Conservation (phyloP, 257 asterid species). For the Forsythia suspensa region DNA sequence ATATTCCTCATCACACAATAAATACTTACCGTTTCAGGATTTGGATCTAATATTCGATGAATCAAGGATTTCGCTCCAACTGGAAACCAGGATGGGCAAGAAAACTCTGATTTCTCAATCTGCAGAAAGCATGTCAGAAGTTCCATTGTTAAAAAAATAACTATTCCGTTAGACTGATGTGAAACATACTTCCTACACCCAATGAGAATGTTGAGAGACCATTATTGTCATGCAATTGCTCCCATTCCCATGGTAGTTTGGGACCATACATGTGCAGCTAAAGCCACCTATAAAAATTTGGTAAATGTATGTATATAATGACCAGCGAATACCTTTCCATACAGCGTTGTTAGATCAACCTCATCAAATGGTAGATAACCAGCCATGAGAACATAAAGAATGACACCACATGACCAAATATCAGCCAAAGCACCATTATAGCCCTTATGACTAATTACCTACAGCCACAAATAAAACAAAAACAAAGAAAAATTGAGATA, state of each 20-base stretch:
- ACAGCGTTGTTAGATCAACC: conserved; percentile 89
- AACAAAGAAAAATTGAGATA: conserved; percentile 2
- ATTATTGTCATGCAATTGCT: background rate
- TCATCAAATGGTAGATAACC: conserved; percentile 99
- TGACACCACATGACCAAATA: conserved; percentile 97
- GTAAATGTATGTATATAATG: background rate
- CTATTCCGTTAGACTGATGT: background rate
- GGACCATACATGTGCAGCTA: background rate
- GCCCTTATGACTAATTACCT: conserved; percentile 98
- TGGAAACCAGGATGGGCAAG: conserved; percentile 95
- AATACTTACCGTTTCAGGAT: conserved; percentile 73
- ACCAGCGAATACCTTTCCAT: conserved; percentile 70
- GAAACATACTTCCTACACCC: conserved; percentile 5
- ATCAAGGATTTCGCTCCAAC: conserved; percentile 94
- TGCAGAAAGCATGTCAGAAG: conserved; percentile 38
- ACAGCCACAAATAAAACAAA: conserved; percentile 17
- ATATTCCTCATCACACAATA: conserved; percentile 14
- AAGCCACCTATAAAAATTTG: conserved; percentile 9
- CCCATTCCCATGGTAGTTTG: background rate
- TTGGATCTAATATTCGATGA: conserved; percentile 75
- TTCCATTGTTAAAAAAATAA: conserved; percentile 8
- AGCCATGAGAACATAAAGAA: conserved; percentile 91
- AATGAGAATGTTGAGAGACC: background rate
- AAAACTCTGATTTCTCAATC: conserved; percentile 89
- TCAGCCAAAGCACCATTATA: conserved; percentile 97